Evolutionary conservation across 169 alveolate species (phyloP), one percentile per base, ranked within the genome.

Genomic region (Plasmodium knowlesi): DNA sequence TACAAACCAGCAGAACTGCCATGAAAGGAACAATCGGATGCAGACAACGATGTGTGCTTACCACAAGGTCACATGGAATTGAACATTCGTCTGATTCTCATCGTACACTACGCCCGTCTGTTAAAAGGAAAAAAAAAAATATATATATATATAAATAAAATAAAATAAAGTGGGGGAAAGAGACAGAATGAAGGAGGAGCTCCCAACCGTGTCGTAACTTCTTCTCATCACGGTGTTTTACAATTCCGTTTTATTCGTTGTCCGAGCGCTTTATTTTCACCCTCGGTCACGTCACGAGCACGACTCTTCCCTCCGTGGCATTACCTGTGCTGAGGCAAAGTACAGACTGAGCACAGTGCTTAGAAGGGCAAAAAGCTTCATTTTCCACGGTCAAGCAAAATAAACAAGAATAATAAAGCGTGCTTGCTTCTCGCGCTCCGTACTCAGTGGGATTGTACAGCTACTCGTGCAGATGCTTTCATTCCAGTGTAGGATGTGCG

Each of bases 101-200:
- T 88, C 90, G 73, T 88, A 88, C 46, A 88, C 94, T 78, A 57
- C 83, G 30, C 83, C 89, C 67, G 89, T 25, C 94, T 88, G 78
- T 30, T 78, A 57, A 78, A 3, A 54, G 81, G 34, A n/a, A 14
- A 46, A 46, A 73, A 50, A 46, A 46, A 46, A 46, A 43, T n/a
- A n/a, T n/a, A 43, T 34, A 34, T 2, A 34, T 34, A 34, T 3
- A 34, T 34, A 34, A 34, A 34, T 34, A 43, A 9, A 43, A 19
- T n/a, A n/a, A n/a, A n/a, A n/a, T n/a, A n/a, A n/a, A n/a, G 34
- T 9, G 61, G 50, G 34, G 61, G 9, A 32, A 10, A 53, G 2
- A 12, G 22, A 67, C 30, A 67, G 14, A 67, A 67, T 25, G 37
- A 67, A 67, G n/a, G n/a, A 9, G 41, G 6, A 25, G 12, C 25